phyloP scores from a whole-genome alignment of 208 protist species.

The Wallacemonas sp. region DNA sequence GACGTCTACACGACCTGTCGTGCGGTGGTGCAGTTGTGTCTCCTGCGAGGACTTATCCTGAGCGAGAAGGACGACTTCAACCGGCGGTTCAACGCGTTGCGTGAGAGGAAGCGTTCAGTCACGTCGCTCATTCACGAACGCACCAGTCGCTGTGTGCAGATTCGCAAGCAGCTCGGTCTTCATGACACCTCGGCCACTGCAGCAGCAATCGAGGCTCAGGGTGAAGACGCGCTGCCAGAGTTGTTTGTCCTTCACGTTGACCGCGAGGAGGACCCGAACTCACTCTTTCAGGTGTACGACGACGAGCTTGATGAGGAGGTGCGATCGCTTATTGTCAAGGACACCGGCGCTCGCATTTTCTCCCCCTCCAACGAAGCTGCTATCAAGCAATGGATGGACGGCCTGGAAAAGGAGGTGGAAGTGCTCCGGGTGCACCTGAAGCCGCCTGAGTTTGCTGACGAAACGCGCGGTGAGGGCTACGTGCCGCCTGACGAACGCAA shows the following conservation, averaged over 20 bases:
- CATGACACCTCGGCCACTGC: background rate
- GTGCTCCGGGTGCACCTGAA: conserved; percentile 55
- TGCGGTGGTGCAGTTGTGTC: conserved; percentile 57
- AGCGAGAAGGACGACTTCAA: conserved; percentile 73
- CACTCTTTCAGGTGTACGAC: conserved; percentile 74
- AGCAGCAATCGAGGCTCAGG: background rate
- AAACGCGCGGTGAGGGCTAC: conserved; percentile 57
- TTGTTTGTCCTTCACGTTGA: conserved; percentile 55
- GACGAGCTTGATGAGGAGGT: conserved; percentile 67
- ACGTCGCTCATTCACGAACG: conserved; percentile 68
- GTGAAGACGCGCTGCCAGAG: background rate
- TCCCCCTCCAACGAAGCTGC: conserved; percentile 71
- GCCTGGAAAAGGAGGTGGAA: conserved; percentile 84
- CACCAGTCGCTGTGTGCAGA: conserved; percentile 69
- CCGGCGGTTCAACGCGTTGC: conserved; percentile 40
- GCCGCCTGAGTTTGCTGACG: conserved; percentile 72
- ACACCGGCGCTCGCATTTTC: conserved; percentile 16
- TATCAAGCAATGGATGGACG: conserved; percentile 89
- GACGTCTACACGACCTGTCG: conserved; percentile 70
- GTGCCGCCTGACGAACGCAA: conserved; percentile 79
- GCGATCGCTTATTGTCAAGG: conserved; percentile 39
- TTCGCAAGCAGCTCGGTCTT: conserved; percentile 67
- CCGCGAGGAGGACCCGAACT: conserved; percentile 55
- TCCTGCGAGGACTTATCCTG: conserved; percentile 52
- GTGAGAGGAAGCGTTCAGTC: conserved; percentile 54